phyloP scores from a whole-genome alignment of 495 filamentous ascomycete species.

The Xylaria intraflava region DNA sequence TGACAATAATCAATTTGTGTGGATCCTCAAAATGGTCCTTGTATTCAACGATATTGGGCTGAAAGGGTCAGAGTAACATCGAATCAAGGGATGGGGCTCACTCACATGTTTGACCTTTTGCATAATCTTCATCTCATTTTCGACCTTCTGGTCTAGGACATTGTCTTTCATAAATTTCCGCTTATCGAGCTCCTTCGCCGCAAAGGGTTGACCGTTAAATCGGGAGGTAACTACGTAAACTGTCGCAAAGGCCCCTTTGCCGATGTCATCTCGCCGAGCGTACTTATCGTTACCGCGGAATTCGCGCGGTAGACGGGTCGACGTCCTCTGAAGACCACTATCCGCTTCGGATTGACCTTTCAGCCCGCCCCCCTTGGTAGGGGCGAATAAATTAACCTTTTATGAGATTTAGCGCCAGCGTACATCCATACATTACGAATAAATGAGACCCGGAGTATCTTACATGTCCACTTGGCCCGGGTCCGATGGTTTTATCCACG shows the following conservation, averaged over 20 bases:
- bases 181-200: conserved; percentile 90
- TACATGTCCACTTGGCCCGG: conserved; percentile 43
- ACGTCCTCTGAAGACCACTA: not conserved
- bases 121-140: conserved; percentile 96
- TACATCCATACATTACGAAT: not conserved
- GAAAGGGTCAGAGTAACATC: conserved; percentile 15
- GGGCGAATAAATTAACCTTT: conserved; percentile 25
- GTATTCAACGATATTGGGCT: conserved; percentile 89
- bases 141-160: conserved; percentile 72
- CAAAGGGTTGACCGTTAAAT: conserved; percentile 70
- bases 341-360: not conserved
- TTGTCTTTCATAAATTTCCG: conserved; percentile 83
- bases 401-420: conserved; percentile 4
- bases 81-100: conserved; percentile 4
- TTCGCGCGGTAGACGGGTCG: conserved; percentile 34
- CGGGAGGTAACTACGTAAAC: conserved; percentile 81
- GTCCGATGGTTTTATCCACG: conserved; percentile 36
- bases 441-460: conserved; percentile 7
- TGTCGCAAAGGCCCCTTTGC: conserved; percentile 88
- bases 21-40: conserved; percentile 73
- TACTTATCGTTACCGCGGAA: conserved; percentile 82
- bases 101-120: conserved; percentile 72
- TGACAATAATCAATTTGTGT: conserved; percentile 81
- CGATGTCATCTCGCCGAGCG: conserved; percentile 71
- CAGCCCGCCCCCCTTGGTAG: conserved; percentile 1